Conservation (phyloP, 441 rosid genomes). For the Pelargonium myrrhifolium region DNA sequence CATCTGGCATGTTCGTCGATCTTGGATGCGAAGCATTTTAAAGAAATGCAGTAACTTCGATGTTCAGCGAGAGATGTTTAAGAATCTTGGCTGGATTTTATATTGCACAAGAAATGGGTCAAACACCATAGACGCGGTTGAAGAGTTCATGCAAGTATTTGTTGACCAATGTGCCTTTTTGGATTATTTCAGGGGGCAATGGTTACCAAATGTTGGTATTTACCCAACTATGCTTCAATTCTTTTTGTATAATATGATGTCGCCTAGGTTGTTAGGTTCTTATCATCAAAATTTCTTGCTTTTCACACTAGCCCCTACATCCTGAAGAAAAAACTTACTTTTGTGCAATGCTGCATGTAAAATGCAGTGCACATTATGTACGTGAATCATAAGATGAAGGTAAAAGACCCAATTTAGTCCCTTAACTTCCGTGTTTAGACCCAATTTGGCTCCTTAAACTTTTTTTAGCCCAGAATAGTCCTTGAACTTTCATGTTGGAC, state of each 20-base stretch:
- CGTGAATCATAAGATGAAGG: no score
- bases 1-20: conserved; percentile 40
- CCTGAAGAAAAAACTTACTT: no score
- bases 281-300: not conserved
- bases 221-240: conserved; percentile 17
- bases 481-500: no score
- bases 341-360: no score
- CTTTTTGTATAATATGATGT: not conserved
- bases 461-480: no score
- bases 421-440: no score
- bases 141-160: conserved; percentile 46
- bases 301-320: no score
- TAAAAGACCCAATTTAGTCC: no score
- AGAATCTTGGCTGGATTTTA: conserved; percentile 42
- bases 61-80: conserved; percentile 45
- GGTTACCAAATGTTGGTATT: conserved; percentile 40
- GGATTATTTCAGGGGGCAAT: conserved; percentile 42
- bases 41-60: conserved; percentile 40
- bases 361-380: no score
- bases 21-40: conserved; percentile 45
- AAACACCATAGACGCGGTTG: conserved; percentile 30
- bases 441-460: no score
- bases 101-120: conserved; percentile 33
- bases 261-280: not conserved
- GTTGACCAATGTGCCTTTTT: conserved; percentile 43